Percentiles rank a stretch among this genome's conserved stretches.
phyloP scores from a whole-genome alignment of 371 early-diverging fungal genomes.

The Apophysomyces trapeziformis region DNA sequence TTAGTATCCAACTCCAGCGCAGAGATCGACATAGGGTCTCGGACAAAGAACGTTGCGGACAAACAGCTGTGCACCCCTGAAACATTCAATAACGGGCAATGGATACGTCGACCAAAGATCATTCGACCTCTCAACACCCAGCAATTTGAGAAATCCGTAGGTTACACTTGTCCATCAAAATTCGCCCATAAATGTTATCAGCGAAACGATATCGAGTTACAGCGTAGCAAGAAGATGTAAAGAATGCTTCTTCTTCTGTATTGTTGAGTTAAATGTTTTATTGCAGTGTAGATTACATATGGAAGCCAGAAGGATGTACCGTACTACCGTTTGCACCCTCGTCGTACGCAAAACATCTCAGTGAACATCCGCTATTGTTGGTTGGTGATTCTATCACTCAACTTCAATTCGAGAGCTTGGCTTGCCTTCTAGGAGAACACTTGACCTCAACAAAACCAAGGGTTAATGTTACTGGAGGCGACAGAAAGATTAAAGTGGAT shows the following conservation, averaged over 20 bases:
- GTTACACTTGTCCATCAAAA: constrained; percentile 39
- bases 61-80: constrained; percentile 33
- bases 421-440: constrained; percentile 40
- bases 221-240: background rate
- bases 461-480: constrained; percentile 37
- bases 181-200: constrained; percentile 54
- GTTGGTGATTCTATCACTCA: constrained; percentile 56
- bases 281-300: constrained; percentile 40
- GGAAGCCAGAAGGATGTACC: constrained; percentile 41
- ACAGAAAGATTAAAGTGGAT: constrained; percentile 28
- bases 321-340: constrained; percentile 33
- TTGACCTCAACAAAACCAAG: constrained; percentile 19
- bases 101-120: constrained; percentile 31
- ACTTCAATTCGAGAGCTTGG: constrained; percentile 49
- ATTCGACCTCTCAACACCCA: constrained; percentile 18
- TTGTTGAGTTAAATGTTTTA: background rate
- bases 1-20: background rate
- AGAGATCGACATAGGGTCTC: background rate
- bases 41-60: background rate
- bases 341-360: constrained; percentile 32
- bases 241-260: background rate
- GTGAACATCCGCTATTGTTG: constrained; percentile 41
- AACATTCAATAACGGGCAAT: constrained; percentile 40
- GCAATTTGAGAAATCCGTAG: constrained; percentile 27
- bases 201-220: constrained; percentile 39